Conservation (phyloP, 2,329 filamentous ascomycete species). For the Phyllosticta citribraziliensis region DNA sequence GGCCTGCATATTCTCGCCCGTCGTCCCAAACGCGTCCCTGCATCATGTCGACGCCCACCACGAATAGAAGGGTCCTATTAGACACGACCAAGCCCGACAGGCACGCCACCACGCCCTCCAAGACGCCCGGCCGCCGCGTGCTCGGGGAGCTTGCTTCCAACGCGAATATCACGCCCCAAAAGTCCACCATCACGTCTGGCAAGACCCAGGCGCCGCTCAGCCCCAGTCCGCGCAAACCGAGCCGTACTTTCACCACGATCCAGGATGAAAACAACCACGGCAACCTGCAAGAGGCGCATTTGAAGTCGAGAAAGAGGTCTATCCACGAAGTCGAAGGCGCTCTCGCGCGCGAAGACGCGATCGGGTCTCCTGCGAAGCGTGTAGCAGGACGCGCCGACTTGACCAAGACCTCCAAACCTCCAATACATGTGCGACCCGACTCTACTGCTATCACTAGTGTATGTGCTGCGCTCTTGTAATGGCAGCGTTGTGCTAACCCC, state of each 20-base stretch:
- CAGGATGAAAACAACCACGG: constrained; percentile 22
- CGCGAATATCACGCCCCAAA: constrained; percentile 13
- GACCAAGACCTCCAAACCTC: not conserved
- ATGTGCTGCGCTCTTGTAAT: not conserved
- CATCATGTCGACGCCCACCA: constrained; percentile 10
- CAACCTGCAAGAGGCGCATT: constrained; percentile 2
- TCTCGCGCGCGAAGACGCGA: constrained; percentile 13
- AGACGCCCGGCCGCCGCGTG: constrained; percentile 24
- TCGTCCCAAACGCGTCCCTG: constrained; percentile 6
- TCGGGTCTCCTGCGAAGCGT: not conserved
- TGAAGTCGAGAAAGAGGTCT: constrained; percentile 23
- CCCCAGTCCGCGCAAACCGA: constrained; percentile 27
- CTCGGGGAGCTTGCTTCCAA: constrained; percentile 26
- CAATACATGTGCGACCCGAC: not conserved
- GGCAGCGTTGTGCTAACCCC: not conserved
- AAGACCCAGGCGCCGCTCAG: constrained; percentile 18
- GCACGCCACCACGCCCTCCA: constrained; percentile 19
- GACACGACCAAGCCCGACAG: not conserved
- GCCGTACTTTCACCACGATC: constrained; percentile 16
- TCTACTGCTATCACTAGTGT: not conserved
- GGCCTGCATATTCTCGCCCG: not conserved
- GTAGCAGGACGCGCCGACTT: not conserved
- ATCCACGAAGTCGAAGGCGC: constrained; percentile 27
- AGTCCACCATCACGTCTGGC: constrained; percentile 21
- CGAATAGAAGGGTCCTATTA: constrained; percentile 3